phyloP scores from a whole-genome alignment of 192 early-diverging fungal species.

The Endogone sp. region DNA sequence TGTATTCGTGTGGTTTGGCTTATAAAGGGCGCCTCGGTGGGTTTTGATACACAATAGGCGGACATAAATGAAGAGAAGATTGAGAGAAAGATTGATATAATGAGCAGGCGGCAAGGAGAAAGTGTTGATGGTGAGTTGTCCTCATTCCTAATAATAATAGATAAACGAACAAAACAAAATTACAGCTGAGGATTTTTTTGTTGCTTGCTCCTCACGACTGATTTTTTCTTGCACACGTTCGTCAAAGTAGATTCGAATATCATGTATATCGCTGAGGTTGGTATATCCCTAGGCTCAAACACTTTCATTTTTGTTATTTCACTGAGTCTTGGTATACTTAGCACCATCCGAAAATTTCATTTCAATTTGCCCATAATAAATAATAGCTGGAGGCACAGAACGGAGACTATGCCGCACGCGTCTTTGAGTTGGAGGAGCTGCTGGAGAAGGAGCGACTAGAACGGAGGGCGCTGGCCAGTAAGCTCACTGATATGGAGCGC shows the following conservation, averaged over 20 bases:
- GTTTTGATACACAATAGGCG: constrained; percentile 4
- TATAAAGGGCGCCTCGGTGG: neutral
- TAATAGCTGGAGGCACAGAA: neutral
- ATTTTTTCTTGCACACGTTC: neutral
- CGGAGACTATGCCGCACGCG: neutral
- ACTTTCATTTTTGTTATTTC: neutral
- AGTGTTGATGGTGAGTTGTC: constrained; percentile 12
- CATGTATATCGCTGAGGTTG: neutral
- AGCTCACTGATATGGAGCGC: neutral
- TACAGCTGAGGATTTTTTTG: neutral
- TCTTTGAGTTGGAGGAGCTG: neutral
- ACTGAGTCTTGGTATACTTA: neutral
- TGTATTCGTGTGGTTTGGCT: neutral
- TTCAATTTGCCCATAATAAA: neutral
- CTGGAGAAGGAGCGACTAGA: neutral
- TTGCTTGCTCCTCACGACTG: neutral
- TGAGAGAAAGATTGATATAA: constrained; percentile 7
- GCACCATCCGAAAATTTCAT: neutral
- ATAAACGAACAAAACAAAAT: too few relatives aligned
- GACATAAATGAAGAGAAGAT: constrained; percentile 7
- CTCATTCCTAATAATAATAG: neutral
- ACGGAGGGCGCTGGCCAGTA: neutral
- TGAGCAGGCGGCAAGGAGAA: constrained; percentile 3
- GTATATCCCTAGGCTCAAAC: neutral
- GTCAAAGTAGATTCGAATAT: neutral